Conservation (phyloP, 148 eudicot genomes). For the Rhododendron mucronatum region DNA sequence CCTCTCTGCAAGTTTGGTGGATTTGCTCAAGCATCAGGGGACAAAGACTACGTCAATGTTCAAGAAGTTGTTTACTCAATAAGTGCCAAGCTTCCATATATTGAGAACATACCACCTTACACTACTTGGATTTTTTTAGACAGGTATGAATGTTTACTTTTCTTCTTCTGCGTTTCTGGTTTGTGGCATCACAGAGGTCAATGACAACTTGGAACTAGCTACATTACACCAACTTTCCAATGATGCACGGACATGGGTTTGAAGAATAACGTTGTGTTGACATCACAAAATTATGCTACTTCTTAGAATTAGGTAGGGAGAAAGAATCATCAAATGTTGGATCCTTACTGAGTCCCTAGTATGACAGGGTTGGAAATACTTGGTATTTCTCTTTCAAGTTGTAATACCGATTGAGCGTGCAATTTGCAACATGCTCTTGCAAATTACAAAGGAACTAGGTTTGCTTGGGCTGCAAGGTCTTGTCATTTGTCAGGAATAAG, state of each 20-base stretch:
- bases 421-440: neutral
- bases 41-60: slow-evolving; percentile 33
- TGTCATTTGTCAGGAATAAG: neutral
- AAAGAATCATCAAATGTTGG: neutral
- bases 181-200: neutral
- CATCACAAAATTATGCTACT: neutral
- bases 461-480: neutral
- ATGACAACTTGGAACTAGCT: neutral
- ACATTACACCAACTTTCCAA: neutral
- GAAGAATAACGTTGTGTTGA: neutral
- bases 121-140: slow-evolving; percentile 76
- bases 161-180: neutral
- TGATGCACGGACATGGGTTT: neutral
- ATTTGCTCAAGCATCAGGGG: slow-evolving; percentile 38
- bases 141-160: slow-evolving; percentile 36
- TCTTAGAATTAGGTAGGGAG: neutral
- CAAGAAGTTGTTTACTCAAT: slow-evolving; percentile 43
- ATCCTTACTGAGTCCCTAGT: neutral
- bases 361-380: neutral
- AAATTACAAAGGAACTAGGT: neutral
- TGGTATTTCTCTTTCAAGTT: neutral
- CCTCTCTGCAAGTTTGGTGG: slow-evolving; percentile 46
- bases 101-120: slow-evolving; percentile 66
- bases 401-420: neutral
- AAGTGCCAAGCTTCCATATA: slow-evolving; percentile 52